These are phyloP conservation scores for Pseudotulostoma volvatum DNA, from an alignment of 495 filamentous ascomycete genomes.

Conservation along the genomic window DNA sequence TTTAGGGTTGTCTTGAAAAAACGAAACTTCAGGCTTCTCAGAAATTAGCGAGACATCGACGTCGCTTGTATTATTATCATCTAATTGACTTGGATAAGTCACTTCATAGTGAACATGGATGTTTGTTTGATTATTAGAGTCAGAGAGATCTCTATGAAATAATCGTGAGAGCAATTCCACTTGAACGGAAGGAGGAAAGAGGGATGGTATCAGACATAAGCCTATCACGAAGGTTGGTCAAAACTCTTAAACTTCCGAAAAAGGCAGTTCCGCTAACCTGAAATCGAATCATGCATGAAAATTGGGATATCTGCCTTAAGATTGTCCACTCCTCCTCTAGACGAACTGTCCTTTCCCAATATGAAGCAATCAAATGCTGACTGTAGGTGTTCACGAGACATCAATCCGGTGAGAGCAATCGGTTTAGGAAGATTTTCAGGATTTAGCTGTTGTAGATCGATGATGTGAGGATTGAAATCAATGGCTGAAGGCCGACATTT, in stretches of 20 bases:
- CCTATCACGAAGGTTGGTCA: conserved; percentile 28
- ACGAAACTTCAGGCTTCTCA: conserved; percentile 16
- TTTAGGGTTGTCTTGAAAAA: conserved; percentile 30
- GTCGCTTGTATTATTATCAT: conserved; percentile 3
- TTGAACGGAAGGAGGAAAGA: conserved; percentile 56
- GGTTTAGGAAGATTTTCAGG: conserved; percentile 14
- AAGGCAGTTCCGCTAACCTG: conserved; percentile 16
- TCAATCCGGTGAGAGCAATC: conserved; percentile 15
- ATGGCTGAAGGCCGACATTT: conserved; percentile 27
- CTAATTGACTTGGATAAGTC: conserved; percentile 37
- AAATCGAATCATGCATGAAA: conserved; percentile 25
- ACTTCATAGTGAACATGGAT: conserved; percentile 69
- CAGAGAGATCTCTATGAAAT: conserved; percentile 65
- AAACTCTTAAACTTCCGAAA: neutral
- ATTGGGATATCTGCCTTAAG: conserved; percentile 27
- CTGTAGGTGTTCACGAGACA: conserved; percentile 18
- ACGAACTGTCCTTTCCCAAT: neutral
- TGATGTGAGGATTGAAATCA: conserved; percentile 27
- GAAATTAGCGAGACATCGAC: neutral
- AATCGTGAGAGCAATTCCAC: conserved; percentile 46
- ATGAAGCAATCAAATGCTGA: conserved; percentile 21
- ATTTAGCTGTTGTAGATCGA: conserved; percentile 31
- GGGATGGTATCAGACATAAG: conserved; percentile 53
- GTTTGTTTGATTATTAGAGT: conserved; percentile 65
- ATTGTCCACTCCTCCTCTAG: conserved; percentile 11